Conservation (phyloP, 139 green algal species). For the Chlamydomonas sphaeroides region DNA sequence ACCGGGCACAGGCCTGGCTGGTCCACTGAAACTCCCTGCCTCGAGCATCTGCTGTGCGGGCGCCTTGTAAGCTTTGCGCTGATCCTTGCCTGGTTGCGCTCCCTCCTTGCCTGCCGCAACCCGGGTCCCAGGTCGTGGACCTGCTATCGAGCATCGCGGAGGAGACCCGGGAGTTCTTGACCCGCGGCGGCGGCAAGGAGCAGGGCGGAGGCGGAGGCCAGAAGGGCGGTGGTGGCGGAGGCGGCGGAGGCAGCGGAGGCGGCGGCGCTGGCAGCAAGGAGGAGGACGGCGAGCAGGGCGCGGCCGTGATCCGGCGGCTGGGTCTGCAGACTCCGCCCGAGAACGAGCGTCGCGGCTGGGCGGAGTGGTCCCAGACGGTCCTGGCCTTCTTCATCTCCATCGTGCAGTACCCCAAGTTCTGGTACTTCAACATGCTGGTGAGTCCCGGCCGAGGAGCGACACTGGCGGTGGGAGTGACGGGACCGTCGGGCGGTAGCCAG, state of each 20-base stretch:
- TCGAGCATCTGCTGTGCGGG: too few relatives aligned
- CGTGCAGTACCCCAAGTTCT: constrained; percentile 21
- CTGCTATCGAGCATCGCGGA: background rate
- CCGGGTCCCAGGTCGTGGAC: too few relatives aligned
- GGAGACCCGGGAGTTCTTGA: background rate
- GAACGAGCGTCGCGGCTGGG: background rate
- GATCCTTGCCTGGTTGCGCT: too few relatives aligned
- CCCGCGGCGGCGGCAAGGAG: background rate
- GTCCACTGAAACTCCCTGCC: too few relatives aligned
- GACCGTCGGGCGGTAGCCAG: too few relatives aligned
- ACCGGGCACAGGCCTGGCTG: too few relatives aligned
- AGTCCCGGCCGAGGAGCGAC: too few relatives aligned
- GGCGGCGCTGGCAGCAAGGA: background rate
- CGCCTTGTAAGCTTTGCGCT: too few relatives aligned
- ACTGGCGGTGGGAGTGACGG: too few relatives aligned
- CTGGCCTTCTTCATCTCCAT: background rate
- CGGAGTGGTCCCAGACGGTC: background rate
- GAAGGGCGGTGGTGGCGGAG: background rate
- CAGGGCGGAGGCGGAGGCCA: background rate
- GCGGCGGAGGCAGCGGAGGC: background rate
- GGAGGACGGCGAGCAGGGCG: background rate
- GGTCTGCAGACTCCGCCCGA: background rate
- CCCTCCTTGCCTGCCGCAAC: too few relatives aligned
- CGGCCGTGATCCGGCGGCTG: background rate
- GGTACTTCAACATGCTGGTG: constrained; percentile 50